Percentiles rank a stretch among this genome's conserved stretches.
These are phyloP conservation scores for Eucalyptus sp. DNA, from an alignment of 345 rosid genomes.

Conservation along the genomic window DNA sequence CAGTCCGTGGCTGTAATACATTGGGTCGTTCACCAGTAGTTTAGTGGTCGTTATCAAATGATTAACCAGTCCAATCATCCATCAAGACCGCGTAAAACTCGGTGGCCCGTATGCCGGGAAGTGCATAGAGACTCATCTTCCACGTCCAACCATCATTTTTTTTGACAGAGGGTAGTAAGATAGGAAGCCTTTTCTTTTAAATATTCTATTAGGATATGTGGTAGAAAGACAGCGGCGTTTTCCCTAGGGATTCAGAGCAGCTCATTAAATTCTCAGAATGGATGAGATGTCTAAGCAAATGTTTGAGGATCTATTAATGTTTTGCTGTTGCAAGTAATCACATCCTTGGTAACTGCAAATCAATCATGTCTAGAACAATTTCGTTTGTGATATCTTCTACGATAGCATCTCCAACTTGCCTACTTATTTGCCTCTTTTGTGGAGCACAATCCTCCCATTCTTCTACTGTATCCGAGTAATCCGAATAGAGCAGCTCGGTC, in stretches of 20 bases:
- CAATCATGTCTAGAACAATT: conserved; percentile 11
- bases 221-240: not conserved
- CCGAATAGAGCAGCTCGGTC: conserved; percentile 1
- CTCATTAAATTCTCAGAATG: not conserved
- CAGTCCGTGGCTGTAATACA: not conserved
- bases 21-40: not conserved
- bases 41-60: not conserved
- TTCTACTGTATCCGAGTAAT: conserved; percentile 5
- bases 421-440: conserved; percentile 6
- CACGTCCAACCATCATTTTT: not conserved
- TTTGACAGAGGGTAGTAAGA: not conserved
- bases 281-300: not conserved
- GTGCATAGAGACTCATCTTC: not conserved
- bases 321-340: not conserved
- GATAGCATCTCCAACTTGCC: conserved; percentile 27
- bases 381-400: conserved; percentile 16
- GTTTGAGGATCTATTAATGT: not conserved
- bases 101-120: not conserved
- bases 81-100: not conserved
- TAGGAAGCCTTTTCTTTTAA: not conserved
- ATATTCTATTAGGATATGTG: not conserved
- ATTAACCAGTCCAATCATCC: not conserved
- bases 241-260: not conserved
- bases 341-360: not conserved
- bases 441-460: conserved; percentile 17